phyloP scores from a whole-genome alignment of 257 asterid genomes.

The Plantago elongata region DNA sequence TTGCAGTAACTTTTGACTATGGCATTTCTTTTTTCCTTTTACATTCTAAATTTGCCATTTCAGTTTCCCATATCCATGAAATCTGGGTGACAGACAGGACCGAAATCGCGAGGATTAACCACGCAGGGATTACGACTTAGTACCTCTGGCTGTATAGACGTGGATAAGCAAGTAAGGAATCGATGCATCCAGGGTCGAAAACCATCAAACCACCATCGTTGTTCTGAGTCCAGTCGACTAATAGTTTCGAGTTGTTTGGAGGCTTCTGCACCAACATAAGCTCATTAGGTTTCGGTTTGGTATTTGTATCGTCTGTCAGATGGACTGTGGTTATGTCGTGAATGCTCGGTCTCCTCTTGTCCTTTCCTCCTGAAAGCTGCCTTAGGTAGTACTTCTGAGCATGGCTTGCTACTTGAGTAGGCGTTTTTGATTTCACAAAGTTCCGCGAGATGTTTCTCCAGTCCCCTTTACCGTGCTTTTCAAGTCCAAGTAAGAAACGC shows the following conservation, averaged over 20 bases:
- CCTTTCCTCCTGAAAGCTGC: slow-evolving; percentile 71
- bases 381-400: slow-evolving; percentile 81
- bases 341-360: slow-evolving; percentile 79
- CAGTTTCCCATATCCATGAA: slow-evolving; percentile 14
- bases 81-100: slow-evolving; percentile 13
- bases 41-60: slow-evolving; percentile 19
- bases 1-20: background rate
- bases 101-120: slow-evolving; percentile 17
- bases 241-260: slow-evolving; percentile 19
- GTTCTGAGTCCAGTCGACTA: slow-evolving; percentile 35
- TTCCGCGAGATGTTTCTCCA: slow-evolving; percentile 80
- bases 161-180: slow-evolving; percentile 11
- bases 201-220: slow-evolving; percentile 38
- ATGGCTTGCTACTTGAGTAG: slow-evolving; percentile 90
- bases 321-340: slow-evolving; percentile 68
- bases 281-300: slow-evolving; percentile 11
- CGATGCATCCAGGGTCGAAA: slow-evolving; percentile 23
- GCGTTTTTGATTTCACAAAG: slow-evolving; percentile 67
- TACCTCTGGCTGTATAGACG: slow-evolving; percentile 4
- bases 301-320: slow-evolving; percentile 8
- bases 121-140: slow-evolving; percentile 10
- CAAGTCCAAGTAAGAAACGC: slow-evolving; percentile 61
- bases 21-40: slow-evolving; percentile 2
- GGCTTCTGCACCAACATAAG: slow-evolving; percentile 26
- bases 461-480: slow-evolving; percentile 75